These are phyloP conservation scores for Erodium moschatum DNA, from an alignment of 441 rosid species.

Conservation along the genomic window DNA sequence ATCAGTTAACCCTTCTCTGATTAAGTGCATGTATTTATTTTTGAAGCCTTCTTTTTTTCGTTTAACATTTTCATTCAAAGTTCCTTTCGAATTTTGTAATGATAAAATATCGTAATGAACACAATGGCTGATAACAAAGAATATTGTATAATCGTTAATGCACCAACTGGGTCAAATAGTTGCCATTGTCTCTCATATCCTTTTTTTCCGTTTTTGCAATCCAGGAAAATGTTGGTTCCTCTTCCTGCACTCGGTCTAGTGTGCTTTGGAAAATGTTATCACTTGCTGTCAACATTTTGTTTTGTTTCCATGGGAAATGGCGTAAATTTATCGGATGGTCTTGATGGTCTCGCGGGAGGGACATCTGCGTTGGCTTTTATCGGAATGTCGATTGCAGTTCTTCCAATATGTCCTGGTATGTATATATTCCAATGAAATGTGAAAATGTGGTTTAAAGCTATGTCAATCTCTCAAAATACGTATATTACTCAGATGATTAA, in stretches of 20 bases:
- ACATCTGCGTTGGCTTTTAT: constrained; percentile 69
- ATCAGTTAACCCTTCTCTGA: background rate
- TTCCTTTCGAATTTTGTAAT: background rate
- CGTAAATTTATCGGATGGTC: constrained; percentile 60
- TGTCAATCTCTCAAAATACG: background rate
- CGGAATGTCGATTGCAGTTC: constrained; percentile 82
- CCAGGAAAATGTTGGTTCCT: constrained; percentile 79
- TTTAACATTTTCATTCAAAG: background rate
- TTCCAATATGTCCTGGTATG: constrained; percentile 84
- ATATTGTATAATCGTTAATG: background rate
- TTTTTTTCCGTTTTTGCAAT: constrained; percentile 17
- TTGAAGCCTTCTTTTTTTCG: background rate
- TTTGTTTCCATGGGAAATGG: constrained; percentile 83
- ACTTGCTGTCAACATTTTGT: constrained; percentile 56
- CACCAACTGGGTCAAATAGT: background rate
- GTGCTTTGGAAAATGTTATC: constrained; percentile 59
- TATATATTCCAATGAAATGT: constrained; percentile 14
- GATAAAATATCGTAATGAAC: background rate
- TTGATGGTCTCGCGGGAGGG: constrained; percentile 85
- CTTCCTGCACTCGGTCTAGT: constrained; percentile 73
- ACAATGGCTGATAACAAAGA: background rate
- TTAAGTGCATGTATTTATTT: background rate
- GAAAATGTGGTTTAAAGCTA: background rate
- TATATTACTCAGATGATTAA: background rate
- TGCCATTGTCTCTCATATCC: constrained; percentile 11